Base-by-base conservation (phyloP, 2,329 filamentous ascomycete species). In the Arachnopeziza araneosa region DNA sequence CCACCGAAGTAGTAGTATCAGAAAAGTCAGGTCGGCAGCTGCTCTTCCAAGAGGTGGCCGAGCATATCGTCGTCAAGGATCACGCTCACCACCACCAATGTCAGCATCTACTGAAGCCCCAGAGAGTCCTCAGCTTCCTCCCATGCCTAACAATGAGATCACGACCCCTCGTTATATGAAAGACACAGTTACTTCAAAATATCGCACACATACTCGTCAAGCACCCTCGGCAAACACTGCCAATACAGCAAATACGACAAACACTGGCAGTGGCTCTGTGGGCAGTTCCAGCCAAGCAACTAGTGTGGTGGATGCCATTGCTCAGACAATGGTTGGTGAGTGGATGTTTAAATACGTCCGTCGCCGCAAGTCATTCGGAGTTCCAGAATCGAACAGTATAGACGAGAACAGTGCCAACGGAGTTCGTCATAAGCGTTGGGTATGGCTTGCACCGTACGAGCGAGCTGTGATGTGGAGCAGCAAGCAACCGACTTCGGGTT, bases 391-490 rank as follows among this genome's bases (percentile, higher is more conserved):
- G 24, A 84, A 82, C 66, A 83, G 80, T 62, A 81, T 85, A 64
- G 86, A 92, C 70, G 88, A 80, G 64, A 86, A 90, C 74, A 86
- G 89, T 61, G 80, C 78, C 22, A 82, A 79, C 65, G 85, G 82
- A 67, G 85, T 85, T 66, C 89, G 95, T 30, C 95, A 99, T 74
- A 97, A 93, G 77, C 84, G 95, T 73, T 99, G 95, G 95, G 95
- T 99, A 1, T 99, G 95, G 95, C 83, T 99, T 64, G 95, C 93
- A 21, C 95, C 95, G 2, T 98, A 99, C 71, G 95, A 99, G 75
- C 83, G 93, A 64, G 89, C 93, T 14, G 93, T 99, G 62, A 90
- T 99, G 74, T 99, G 95, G 95, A 97, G 93, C 75, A 96, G 89
- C 80, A 97, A 96, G 79, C 95, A 99, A 75, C 95, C 95, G 19